A percentile compares a stretch with the other conserved stretches of the same genome.
These are phyloP conservation scores for Aquilaria agallochum DNA, from an alignment of 441 rosid genomes.

Conservation along the genomic window DNA sequence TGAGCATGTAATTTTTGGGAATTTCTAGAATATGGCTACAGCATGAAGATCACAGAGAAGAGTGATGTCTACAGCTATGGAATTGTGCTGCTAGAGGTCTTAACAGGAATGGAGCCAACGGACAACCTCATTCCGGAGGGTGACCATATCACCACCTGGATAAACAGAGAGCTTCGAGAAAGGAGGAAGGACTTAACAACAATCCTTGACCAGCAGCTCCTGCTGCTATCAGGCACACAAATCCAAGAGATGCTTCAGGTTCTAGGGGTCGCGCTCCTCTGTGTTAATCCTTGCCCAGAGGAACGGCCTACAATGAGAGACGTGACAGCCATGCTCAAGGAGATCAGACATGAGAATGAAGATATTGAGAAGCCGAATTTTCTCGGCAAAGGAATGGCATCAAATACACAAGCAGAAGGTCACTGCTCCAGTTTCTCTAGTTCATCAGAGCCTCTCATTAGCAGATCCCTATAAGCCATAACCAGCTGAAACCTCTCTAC, in stretches of 20 bases:
- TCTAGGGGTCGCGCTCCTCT: constrained; percentile 83
- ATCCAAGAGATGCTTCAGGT: constrained; percentile 87
- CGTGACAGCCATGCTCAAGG: constrained; percentile 75
- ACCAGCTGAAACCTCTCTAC: constrained; percentile 11
- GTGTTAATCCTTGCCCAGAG: constrained; percentile 63
- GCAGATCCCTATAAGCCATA: constrained; percentile 30
- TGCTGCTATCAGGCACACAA: constrained; percentile 47
- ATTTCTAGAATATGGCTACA: constrained; percentile 71
- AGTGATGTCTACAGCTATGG: constrained; percentile 94
- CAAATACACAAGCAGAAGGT: constrained; percentile 29
- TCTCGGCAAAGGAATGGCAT: constrained; percentile 23
- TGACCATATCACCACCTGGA: constrained; percentile 73
- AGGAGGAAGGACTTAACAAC: constrained; percentile 49
- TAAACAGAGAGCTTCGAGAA: constrained; percentile 59
- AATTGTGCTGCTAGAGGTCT: constrained; percentile 69
- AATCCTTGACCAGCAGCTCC: constrained; percentile 62
- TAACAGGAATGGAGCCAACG: constrained; percentile 77
- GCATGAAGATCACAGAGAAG: constrained; percentile 70
- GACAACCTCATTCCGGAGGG: constrained; percentile 61
- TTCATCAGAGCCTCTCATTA: constrained; percentile 59
- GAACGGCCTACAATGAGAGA: constrained; percentile 94
- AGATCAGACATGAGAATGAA: constrained; percentile 56
- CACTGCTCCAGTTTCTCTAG: constrained; percentile 66
- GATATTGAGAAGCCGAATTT: constrained; percentile 45
- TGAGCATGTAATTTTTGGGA: background rate